These are phyloP conservation scores for Rhododendron ferrugineum DNA, from an alignment of 148 eudicot species.

Conservation along the genomic window DNA sequence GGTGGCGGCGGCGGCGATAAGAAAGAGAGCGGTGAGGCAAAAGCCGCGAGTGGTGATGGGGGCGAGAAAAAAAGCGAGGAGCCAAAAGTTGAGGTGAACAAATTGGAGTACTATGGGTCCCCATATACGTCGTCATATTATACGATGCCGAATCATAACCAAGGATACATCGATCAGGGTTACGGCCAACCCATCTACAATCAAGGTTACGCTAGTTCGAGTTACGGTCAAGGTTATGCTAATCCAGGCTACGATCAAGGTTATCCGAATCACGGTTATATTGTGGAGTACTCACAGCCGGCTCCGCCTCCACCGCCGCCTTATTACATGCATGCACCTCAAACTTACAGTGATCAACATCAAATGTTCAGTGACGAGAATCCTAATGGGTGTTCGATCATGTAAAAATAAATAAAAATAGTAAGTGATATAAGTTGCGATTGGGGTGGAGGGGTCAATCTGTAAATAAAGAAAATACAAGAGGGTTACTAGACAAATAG, in stretches of 20 bases:
- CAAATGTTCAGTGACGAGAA: slow-evolving; percentile 13
- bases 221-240: neutral
- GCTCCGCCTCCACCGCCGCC: neutral
- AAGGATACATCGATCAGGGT: slow-evolving; percentile 1
- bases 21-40: neutral
- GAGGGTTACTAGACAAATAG: neutral
- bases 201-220: slow-evolving; percentile 7
- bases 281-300: neutral
- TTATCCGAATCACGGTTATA: neutral
- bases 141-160: neutral
- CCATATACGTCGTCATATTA: neutral
- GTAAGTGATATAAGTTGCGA: neutral
- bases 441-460: neutral
- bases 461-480: slow-evolving; percentile 3
- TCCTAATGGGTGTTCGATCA: slow-evolving; percentile 6
- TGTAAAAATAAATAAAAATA: neutral
- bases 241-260: neutral
- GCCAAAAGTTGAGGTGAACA: slow-evolving; percentile 8
- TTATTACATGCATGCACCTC: neutral
- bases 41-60: slow-evolving; percentile 15
- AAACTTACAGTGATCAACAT: neutral
- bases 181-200: slow-evolving; percentile 10
- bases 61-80: slow-evolving; percentile 25
- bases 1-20: slow-evolving; percentile 16
- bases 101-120: slow-evolving; percentile 8